These are phyloP conservation scores for Paulownia fortunei DNA, from an alignment of 257 asterid species.

Conservation along the genomic window DNA sequence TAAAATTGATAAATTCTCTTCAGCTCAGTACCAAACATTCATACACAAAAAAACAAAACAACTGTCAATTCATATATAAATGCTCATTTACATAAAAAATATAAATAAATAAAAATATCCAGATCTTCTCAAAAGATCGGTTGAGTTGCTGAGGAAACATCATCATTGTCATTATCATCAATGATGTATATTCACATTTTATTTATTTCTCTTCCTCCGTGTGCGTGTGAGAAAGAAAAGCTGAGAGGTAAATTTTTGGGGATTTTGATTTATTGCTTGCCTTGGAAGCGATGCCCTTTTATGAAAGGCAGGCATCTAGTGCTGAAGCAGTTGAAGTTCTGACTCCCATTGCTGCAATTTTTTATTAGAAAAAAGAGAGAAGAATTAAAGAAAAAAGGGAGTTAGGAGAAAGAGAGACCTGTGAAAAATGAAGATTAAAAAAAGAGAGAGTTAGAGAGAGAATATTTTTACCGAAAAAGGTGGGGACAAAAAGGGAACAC, in stretches of 20 bases:
- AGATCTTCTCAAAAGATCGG: conserved; percentile 42
- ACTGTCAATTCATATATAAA: conserved; percentile 23
- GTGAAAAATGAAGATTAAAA: background rate
- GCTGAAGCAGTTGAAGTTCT: conserved; percentile 45
- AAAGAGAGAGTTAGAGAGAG: background rate
- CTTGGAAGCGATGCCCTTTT: conserved; percentile 71
- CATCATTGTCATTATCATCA: conserved; percentile 43
- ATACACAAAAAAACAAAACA: background rate
- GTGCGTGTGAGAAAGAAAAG: conserved; percentile 17
- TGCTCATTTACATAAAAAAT: conserved; percentile 1
- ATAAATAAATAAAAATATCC: background rate
- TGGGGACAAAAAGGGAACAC: conserved; percentile 38
- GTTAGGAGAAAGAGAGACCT: background rate
- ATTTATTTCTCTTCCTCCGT: conserved; percentile 19
- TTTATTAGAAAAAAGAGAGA: background rate
- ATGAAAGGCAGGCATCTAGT: conserved; percentile 47
- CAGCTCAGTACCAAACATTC: conserved; percentile 34
- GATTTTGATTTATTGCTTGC: conserved; percentile 50
- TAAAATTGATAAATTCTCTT: conserved; percentile 27
- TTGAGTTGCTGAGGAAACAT: conserved; percentile 32
- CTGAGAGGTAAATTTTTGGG: background rate
- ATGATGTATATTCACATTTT: conserved; percentile 26
- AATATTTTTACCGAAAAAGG: conserved; percentile 32
- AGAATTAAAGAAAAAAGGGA: background rate
- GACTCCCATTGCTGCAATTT: conserved; percentile 30